Percentiles rank a stretch among this genome's conserved stretches.
Evolutionary conservation across 495 filamentous ascomycete species (phyloP).

Genomic region (Aspergillus coremiiformis): DNA sequence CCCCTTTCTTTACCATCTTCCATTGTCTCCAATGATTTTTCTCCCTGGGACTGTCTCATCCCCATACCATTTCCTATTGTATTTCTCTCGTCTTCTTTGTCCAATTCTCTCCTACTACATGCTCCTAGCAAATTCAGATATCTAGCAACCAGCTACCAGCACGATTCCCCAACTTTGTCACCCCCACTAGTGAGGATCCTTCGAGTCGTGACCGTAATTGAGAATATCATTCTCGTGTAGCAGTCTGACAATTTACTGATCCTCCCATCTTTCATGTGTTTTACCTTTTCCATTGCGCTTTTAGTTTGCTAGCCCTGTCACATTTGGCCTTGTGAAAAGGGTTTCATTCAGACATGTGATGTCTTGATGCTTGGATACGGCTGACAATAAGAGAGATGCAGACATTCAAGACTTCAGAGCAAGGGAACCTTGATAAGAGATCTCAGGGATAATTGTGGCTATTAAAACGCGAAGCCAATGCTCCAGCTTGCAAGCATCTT

Average conservation of each 20-base stretch:
- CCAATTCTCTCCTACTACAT: conserved; percentile 30
- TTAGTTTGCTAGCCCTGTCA: background rate
- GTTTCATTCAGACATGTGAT: background rate
- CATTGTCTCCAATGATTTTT: conserved; percentile 3
- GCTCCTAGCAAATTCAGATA: conserved; percentile 36
- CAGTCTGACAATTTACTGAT: background rate
- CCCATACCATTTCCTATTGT: conserved; percentile 36
- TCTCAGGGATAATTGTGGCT: background rate
- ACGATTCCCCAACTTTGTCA: conserved; percentile 9
- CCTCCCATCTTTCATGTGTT: background rate
- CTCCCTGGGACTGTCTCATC: conserved; percentile 11
- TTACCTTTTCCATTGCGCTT: background rate
- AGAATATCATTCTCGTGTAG: conserved; percentile 3
- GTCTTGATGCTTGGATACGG: background rate
- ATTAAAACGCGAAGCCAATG: background rate
- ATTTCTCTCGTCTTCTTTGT: conserved; percentile 35
- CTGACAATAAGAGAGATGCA: background rate
- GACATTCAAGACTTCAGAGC: background rate
- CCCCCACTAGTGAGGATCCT: conserved; percentile 1
- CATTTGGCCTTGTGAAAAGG: background rate
- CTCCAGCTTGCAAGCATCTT: too few relatives aligned
- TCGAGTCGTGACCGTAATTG: conserved; percentile 16
- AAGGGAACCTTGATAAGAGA: background rate
- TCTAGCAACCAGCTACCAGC: conserved; percentile 26
- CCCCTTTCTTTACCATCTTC: conserved; percentile 14